Conservation (phyloP, 805 yeast species). For the Candida verbasci region DNA sequence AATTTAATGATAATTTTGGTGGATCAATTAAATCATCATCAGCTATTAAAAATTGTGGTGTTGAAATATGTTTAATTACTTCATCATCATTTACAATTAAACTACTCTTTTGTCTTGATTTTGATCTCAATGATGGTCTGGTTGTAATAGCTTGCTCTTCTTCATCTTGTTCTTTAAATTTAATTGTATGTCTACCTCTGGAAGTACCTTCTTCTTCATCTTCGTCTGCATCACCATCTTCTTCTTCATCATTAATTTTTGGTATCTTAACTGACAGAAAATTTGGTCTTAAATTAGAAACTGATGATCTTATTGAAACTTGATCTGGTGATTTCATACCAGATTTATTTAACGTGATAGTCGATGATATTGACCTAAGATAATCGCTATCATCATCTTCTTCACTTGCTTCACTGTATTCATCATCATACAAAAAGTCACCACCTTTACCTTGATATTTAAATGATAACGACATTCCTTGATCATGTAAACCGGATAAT, state of each 20-base stretch:
- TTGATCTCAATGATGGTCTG: neutral
- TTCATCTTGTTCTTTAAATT: slow-evolving; percentile 42
- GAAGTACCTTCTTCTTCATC: slow-evolving; percentile 22
- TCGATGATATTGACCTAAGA: neutral
- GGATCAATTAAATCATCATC: slow-evolving; percentile 16
- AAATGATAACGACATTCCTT: slow-evolving; percentile 65
- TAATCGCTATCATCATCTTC: slow-evolving; percentile 10
- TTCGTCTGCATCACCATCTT: slow-evolving; percentile 49
- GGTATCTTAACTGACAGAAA: slow-evolving; percentile 74
- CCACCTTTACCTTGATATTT: slow-evolving; percentile 22
- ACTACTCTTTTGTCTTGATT: slow-evolving; percentile 1
- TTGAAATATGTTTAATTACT: slow-evolving; percentile 28
- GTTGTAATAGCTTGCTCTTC: neutral
- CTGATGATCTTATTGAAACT: slow-evolving; percentile 28
- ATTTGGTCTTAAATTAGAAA: slow-evolving; percentile 48
- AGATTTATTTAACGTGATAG: slow-evolving; percentile 1
- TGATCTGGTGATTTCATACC: slow-evolving; percentile 23
- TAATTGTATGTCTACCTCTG: slow-evolving; percentile 63
- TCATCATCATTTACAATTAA: slow-evolving; percentile 34
- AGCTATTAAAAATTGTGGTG: slow-evolving; percentile 29
- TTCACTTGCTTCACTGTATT: slow-evolving; percentile 13
- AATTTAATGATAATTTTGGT: slow-evolving; percentile 11
- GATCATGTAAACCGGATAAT: slow-evolving; percentile 63
- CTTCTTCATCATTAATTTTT: slow-evolving; percentile 59
- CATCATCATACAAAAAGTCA: slow-evolving; percentile 6